phyloP scores from a whole-genome alignment of 1,139 yeast genomes.

The Lipomyces yarrowii region DNA sequence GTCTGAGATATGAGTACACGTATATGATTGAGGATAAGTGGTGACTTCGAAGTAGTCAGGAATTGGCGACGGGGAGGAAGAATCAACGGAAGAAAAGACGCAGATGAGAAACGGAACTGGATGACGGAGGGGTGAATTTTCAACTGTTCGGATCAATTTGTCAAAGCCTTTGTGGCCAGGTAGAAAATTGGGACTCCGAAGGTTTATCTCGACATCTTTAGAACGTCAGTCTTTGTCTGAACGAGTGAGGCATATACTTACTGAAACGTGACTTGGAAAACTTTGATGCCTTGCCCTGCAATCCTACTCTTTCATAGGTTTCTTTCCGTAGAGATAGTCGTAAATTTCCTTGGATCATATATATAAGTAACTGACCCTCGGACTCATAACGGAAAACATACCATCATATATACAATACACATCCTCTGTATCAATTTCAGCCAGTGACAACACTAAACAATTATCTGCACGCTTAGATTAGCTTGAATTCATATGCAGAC shows the following conservation, averaged over 20 bases:
- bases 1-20: not conserved
- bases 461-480: slow-evolving; percentile 12
- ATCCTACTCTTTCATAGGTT: slow-evolving; percentile 22
- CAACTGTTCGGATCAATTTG: slow-evolving; percentile 13
- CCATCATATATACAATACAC: slow-evolving; percentile 29
- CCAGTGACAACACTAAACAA: slow-evolving; percentile 25
- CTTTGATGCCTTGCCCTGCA: slow-evolving; percentile 21
- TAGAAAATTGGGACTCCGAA: slow-evolving; percentile 24
- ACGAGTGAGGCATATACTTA: slow-evolving; percentile 10
- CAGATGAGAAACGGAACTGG: slow-evolving; percentile 17
- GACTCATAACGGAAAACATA: not conserved
- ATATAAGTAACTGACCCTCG: not conserved
- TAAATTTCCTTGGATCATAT: slow-evolving; percentile 12
- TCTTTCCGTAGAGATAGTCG: slow-evolving; percentile 20
- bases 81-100: slow-evolving; percentile 11
- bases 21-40: slow-evolving; percentile 12
- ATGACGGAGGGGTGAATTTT: slow-evolving; percentile 13
- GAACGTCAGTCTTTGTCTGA: too few species aligned
- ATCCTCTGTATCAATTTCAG: slow-evolving; percentile 24
- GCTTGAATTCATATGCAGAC: not conserved
- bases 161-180: slow-evolving; percentile 24
- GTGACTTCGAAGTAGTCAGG: slow-evolving; percentile 20
- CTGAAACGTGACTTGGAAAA: slow-evolving; percentile 19
- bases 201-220: slow-evolving; percentile 20
- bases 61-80: slow-evolving; percentile 6